These are phyloP conservation scores for Populus ilicifolia DNA, from an alignment of 345 rosid species.

Conservation along the genomic window DNA sequence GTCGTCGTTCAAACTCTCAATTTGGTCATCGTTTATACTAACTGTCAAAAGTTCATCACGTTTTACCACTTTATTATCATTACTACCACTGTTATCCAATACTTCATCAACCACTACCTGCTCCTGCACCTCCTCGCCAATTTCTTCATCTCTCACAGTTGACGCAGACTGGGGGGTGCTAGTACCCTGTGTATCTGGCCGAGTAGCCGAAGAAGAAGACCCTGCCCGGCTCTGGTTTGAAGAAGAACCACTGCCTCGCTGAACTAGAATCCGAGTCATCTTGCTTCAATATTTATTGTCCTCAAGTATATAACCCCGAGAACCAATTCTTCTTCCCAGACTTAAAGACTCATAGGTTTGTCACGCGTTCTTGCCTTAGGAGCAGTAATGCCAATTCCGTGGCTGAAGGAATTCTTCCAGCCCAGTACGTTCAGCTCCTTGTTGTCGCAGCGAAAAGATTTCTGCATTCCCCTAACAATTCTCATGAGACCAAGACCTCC, in stretches of 20 bases:
- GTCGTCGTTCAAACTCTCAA: constrained; percentile 37
- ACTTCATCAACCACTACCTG: constrained; percentile 47
- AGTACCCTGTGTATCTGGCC: constrained; percentile 47
- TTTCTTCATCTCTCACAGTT: constrained; percentile 61
- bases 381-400: constrained; percentile 66
- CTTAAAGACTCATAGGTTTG: constrained; percentile 52
- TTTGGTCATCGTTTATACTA: constrained; percentile 25
- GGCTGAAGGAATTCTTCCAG: constrained; percentile 83
- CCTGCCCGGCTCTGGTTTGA: constrained; percentile 68
- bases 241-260: constrained; percentile 81
- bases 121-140: constrained; percentile 48
- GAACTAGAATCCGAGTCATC: constrained; percentile 96
- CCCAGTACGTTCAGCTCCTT: constrained; percentile 59
- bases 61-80: constrained; percentile 40
- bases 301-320: constrained; percentile 13
- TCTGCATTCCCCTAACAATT: constrained; percentile 99
- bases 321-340: constrained; percentile 20
- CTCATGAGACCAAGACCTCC: constrained; percentile 85
- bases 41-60: constrained; percentile 43
- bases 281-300: constrained; percentile 5
- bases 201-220: constrained; percentile 54
- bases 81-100: constrained; percentile 38
- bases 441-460: constrained; percentile 46
- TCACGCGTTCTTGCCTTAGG: constrained; percentile 90
- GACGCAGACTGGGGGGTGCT: constrained; percentile 37